Evolutionary conservation across 768 basidiomycete genomes (phyloP).

Genomic region (Xerocomus brunneocitrinus): DNA sequence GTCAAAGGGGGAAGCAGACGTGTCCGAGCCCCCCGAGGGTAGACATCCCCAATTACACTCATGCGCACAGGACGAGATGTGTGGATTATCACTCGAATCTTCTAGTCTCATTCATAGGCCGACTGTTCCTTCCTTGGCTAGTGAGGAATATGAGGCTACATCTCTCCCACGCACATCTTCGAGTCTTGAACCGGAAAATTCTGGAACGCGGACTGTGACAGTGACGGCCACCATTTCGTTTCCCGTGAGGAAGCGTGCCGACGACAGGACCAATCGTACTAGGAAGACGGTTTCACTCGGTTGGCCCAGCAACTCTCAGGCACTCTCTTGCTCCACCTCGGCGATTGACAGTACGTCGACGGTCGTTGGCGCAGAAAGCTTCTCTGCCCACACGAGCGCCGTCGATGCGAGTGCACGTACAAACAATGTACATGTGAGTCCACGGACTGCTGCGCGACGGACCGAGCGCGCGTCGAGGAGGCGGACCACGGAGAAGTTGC

Average conservation of each 20-base stretch:
- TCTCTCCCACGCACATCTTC: background rate
- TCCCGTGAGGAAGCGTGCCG: constrained; percentile 15
- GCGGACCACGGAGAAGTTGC: constrained; percentile 37
- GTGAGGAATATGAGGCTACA: background rate
- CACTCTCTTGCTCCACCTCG: constrained; percentile 4
- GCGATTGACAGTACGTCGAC: background rate
- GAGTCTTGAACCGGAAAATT: background rate
- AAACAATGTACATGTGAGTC: constrained; percentile 1
- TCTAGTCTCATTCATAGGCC: background rate
- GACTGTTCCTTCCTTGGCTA: background rate
- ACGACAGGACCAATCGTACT: background rate
- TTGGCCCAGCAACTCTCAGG: background rate
- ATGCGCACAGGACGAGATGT: background rate
- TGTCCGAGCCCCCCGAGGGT: background rate
- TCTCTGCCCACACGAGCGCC: background rate
- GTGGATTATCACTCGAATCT: background rate
- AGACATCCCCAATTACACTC: background rate
- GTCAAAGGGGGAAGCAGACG: background rate
- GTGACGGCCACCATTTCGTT: constrained; percentile 16
- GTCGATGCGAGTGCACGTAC: background rate
- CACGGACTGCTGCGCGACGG: constrained; percentile 19
- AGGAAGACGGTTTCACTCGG: constrained; percentile 3
- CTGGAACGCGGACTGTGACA: background rate
- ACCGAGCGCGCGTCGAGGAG: constrained; percentile 18
- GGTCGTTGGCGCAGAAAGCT: background rate